A percentile compares a stretch with the other conserved stretches of the same genome.
These are phyloP conservation scores for Zygosaccharomyces pseudorouxii DNA, from an alignment of 805 yeast species.

Conservation along the genomic window DNA sequence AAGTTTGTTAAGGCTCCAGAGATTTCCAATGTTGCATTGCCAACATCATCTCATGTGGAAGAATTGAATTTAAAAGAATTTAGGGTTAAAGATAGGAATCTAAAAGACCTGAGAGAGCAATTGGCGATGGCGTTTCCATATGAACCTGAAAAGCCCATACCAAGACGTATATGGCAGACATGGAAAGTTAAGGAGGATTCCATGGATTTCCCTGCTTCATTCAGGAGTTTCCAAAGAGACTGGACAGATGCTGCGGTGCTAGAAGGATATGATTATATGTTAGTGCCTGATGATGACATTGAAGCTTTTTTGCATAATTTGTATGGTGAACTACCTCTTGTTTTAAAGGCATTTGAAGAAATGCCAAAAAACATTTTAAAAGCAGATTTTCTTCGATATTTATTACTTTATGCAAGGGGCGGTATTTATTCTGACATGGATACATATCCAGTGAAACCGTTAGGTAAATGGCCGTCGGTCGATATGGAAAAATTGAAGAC, in stretches of 20 bases:
- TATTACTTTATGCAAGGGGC: conserved; percentile 83
- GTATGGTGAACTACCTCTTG: conserved; percentile 69
- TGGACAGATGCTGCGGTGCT: conserved; percentile 44
- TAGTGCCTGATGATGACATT: conserved; percentile 67
- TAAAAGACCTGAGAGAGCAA: conserved; percentile 38
- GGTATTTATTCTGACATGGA: conserved; percentile 93
- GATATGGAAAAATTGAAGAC: conserved; percentile 25
- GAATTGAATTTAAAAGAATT: conserved; percentile 20
- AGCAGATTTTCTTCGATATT: conserved; percentile 91
- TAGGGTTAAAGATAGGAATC: conserved; percentile 2
- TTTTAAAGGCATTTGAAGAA: conserved; percentile 64
- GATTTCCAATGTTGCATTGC: conserved; percentile 15
- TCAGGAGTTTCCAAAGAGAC: conserved; percentile 45
- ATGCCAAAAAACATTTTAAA: conserved; percentile 79
- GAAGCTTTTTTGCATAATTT: conserved; percentile 50
- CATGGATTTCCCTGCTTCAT: conserved; percentile 50
- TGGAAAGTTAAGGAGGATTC: conserved; percentile 73
- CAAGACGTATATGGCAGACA: conserved; percentile 87
- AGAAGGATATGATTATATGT: conserved; percentile 52
- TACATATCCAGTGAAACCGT: conserved; percentile 68
- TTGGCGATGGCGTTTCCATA: conserved; percentile 73
- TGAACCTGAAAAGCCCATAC: conserved; percentile 56
- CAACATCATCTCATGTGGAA: conserved; percentile 26
- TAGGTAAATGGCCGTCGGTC: conserved; percentile 68
- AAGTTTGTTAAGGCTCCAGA: conserved; percentile 6